Percentiles rank a stretch among this genome's conserved stretches.
Conservation (phyloP, 768 basidiomycete genomes). For the Tubosaeta brunneosetosa region DNA sequence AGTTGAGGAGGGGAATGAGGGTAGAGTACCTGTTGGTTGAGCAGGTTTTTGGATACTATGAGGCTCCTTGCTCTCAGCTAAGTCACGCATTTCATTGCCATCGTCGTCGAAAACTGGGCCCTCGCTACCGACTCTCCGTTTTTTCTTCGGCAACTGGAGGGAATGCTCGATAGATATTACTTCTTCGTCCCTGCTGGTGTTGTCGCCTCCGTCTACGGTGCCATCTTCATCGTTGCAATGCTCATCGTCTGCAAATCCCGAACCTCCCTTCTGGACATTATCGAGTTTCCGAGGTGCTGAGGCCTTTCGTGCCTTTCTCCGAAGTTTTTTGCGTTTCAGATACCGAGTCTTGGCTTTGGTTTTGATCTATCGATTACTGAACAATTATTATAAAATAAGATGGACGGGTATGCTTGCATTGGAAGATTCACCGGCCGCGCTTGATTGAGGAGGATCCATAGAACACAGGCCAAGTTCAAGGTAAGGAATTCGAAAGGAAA, state of each 20-base stretch:
- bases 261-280: slow-evolving; percentile 13
- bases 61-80: slow-evolving; percentile 1
- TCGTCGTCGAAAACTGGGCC: slow-evolving; percentile 17
- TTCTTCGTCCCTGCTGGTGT: slow-evolving; percentile 8
- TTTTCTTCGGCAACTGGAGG: slow-evolving; percentile 40
- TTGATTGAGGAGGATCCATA: slow-evolving; percentile 1
- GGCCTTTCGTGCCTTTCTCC: slow-evolving; percentile 49
- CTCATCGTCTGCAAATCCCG: slow-evolving; percentile 22
- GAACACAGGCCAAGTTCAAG: no score
- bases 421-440: slow-evolving; percentile 1
- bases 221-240: slow-evolving; percentile 11
- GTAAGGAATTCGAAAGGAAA: no score
- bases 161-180: slow-evolving; percentile 4
- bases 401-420: slow-evolving; percentile 16
- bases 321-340: slow-evolving; percentile 64
- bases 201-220: slow-evolving; percentile 16
- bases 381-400: neutral
- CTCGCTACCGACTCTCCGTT: slow-evolving; percentile 33
- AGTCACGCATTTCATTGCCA: neutral
- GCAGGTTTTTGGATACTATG: slow-evolving; percentile 2
- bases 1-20: slow-evolving; percentile 64
- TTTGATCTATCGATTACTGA: slow-evolving; percentile 39
- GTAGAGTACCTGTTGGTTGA: slow-evolving; percentile 39
- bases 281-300: slow-evolving; percentile 25
- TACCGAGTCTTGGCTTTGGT: slow-evolving; percentile 73